Base-by-base conservation (phyloP, 768 basidiomycete genomes). In the Amanita fuliginea region DNA sequence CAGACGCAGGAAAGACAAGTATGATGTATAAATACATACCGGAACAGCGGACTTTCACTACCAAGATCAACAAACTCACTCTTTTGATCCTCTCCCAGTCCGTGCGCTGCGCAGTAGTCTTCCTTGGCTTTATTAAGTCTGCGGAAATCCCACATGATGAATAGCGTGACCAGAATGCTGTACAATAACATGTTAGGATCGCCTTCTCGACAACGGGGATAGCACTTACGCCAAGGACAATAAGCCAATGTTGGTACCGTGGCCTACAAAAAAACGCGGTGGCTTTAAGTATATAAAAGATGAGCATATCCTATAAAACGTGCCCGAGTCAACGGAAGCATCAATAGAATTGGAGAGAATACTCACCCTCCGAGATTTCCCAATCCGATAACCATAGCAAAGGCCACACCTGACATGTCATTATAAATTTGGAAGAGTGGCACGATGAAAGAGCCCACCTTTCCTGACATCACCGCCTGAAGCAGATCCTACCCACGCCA, bases 401-500 rank as follows among this genome's bases (percentile, higher is more conserved):
- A 53, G 10, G 69, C 67, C 10, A 79, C 63, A 52, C 63, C 58
- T 59, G 33, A 33, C 5, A 35, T 37, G 37, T 24, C n/a, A 28
- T 2, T 3, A 32, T 26, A n/a, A 13, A 37, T 30, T 6, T 24
- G 3, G 16, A 8, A 18, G 3, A 8, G 21, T 1, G 28, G 32
- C 11, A 26, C 14, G 13, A 21, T 19, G 18, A 3, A 40, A 21
- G 39, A 22, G n/a, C 46, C 10, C 67, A 19, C 69, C 80, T 49
- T 71, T 68, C 55, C 75, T 74, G 43, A 74, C 52, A 55, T 77
- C 77, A 19, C 80, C 77, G 19, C 79, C 79, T 0, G 75, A 71
- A 47, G 78, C 76, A 6, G 73, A 73, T 2, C 71, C 68, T 1
- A 66, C 72, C 80, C 80, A 82, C 32, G 77, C 75, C 1, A 81